Conservation (phyloP, 345 rosid genomes). For the Eutrema heterophyllum region DNA sequence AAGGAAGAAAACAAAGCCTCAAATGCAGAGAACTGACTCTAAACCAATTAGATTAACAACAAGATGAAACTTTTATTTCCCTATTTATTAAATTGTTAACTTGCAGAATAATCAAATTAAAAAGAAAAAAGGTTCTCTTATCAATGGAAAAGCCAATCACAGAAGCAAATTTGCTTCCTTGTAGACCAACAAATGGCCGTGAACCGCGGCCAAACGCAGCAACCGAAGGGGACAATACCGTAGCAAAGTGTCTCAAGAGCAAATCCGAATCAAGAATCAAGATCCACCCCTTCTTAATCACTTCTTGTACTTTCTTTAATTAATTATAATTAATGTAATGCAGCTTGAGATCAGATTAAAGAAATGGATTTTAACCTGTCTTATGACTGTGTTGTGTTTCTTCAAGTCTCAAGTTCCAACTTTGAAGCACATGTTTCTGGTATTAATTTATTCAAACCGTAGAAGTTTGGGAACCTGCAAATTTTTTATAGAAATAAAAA, state of each 20-base stretch:
- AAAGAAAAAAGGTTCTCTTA: slow-evolving; percentile 14
- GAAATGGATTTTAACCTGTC: slow-evolving; percentile 4
- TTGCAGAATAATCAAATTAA: slow-evolving; percentile 11
- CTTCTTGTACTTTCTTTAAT: not conserved
- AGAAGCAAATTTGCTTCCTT: slow-evolving; percentile 27
- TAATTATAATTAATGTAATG: slow-evolving; percentile 11
- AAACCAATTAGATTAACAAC: slow-evolving; percentile 22
- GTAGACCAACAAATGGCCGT: slow-evolving; percentile 23
- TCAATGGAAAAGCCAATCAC: slow-evolving; percentile 14
- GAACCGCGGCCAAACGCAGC: slow-evolving; percentile 16
- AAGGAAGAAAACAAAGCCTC: slow-evolving; percentile 18
- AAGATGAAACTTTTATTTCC: slow-evolving; percentile 1
- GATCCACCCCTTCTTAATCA: slow-evolving; percentile 24
- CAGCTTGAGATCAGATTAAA: slow-evolving; percentile 4
- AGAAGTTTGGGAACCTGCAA: slow-evolving; percentile 68
- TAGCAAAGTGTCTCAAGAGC: slow-evolving; percentile 29
- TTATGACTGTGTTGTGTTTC: slow-evolving; percentile 25
- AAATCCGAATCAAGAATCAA: slow-evolving; percentile 41
- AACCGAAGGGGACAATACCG: slow-evolving; percentile 31
- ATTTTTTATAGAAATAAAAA: slow-evolving; percentile 34
- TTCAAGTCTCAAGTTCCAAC: slow-evolving; percentile 59
- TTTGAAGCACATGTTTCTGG: slow-evolving; percentile 34
- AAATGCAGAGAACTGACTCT: slow-evolving; percentile 31
- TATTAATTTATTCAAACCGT: slow-evolving; percentile 36
- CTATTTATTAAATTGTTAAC: slow-evolving; percentile 20